phyloP scores from a whole-genome alignment of 768 basidiomycete species.

The Xanthoconium stramineum region DNA sequence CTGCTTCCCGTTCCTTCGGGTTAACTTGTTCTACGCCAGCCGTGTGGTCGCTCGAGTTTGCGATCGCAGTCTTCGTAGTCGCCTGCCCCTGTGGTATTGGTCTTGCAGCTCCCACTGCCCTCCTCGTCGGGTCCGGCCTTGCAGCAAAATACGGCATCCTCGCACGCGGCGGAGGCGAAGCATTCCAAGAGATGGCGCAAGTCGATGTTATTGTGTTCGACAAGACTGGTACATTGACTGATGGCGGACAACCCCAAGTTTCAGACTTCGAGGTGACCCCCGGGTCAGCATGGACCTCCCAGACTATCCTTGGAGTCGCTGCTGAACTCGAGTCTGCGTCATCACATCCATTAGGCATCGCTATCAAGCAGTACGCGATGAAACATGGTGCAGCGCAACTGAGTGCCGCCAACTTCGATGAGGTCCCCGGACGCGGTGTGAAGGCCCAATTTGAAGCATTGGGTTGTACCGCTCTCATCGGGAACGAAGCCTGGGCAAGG shows the following conservation, averaged over 20 bases:
- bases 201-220: constrained; percentile 76
- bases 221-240: constrained; percentile 83
- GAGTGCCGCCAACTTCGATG: constrained; percentile 43
- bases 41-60: constrained; percentile 77
- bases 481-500: constrained; percentile 65
- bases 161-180: constrained; percentile 84
- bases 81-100: constrained; percentile 88
- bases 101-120: constrained; percentile 81
- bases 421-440: constrained; percentile 66
- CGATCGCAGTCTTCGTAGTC: constrained; percentile 78
- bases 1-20: not conserved
- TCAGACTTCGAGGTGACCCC: constrained; percentile 43
- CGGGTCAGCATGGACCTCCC: constrained; percentile 28
- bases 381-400: constrained; percentile 30
- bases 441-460: constrained; percentile 43
- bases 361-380: constrained; percentile 50
- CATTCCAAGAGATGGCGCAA: constrained; percentile 78
- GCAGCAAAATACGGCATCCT: constrained; percentile 79
- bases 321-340: constrained; percentile 53
- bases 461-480: constrained; percentile 52
- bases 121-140: constrained; percentile 78
- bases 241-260: constrained; percentile 61
- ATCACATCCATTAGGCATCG: constrained; percentile 64
- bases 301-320: constrained; percentile 49
- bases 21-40: constrained; percentile 33